These are phyloP conservation scores for Heritiera fomes DNA, from an alignment of 345 rosid genomes.

Conservation along the genomic window DNA sequence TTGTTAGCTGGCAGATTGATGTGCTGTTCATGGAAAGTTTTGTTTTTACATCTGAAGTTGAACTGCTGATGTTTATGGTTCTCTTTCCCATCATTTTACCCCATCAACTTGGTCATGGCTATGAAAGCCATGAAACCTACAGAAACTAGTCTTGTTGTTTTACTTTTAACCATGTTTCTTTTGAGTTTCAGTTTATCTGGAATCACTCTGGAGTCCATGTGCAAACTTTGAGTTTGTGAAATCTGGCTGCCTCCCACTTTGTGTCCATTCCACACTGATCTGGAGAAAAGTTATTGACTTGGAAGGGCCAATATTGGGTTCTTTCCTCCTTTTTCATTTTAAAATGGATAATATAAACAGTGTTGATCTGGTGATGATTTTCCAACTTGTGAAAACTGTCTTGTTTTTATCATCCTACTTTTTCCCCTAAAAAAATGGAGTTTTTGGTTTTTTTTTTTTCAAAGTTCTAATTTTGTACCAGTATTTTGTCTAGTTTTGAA, in stretches of 20 bases:
- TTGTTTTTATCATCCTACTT: not conserved
- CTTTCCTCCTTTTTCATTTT: not conserved
- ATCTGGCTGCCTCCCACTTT: too few relatives aligned
- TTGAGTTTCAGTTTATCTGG: slow-evolving; percentile 11
- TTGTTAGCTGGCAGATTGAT: slow-evolving; percentile 65
- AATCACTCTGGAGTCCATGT: too few relatives aligned
- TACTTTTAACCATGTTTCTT: not conserved
- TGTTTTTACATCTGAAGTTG: slow-evolving; percentile 53
- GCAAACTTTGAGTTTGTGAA: too few relatives aligned
- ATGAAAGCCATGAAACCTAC: slow-evolving; percentile 25
- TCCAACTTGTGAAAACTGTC: not conserved
- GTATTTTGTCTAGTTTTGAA: not conserved
- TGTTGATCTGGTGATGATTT: not conserved
- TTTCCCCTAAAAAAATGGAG: not conserved
- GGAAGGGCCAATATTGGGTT: slow-evolving; percentile 5
- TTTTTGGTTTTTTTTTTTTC: not conserved
- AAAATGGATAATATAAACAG: not conserved
- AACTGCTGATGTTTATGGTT: slow-evolving; percentile 42
- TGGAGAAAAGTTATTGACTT: too few relatives aligned
- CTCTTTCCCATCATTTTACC: slow-evolving; percentile 35
- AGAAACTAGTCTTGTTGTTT: slow-evolving; percentile 11
- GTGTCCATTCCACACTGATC: too few relatives aligned
- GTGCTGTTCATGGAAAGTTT: slow-evolving; percentile 64
- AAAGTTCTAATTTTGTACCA: not conserved
- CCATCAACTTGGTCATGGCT: slow-evolving; percentile 25